Base-by-base conservation (phyloP, 768 basidiomycete species). In the Mycena alexandri region DNA sequence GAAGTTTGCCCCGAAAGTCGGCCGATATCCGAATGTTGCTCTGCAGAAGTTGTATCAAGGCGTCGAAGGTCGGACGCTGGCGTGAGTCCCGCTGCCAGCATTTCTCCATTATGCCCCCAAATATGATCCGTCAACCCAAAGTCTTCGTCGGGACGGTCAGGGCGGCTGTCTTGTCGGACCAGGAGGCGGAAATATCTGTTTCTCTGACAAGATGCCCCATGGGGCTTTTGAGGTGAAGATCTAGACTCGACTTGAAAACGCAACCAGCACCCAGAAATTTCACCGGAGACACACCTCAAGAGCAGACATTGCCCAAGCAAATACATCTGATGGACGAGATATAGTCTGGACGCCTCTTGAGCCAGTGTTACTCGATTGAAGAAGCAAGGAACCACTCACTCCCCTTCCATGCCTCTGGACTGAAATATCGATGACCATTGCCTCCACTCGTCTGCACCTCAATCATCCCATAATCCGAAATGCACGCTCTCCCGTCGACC, bases 321-420 rank as follows among this genome's bases (percentile, higher is more conserved):
- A 77, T 3, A 75, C 75, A 46, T 77, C 76, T 5, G 76, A 75
- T 17, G 75, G 38, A 42, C 64, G 65, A 12, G 74, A 75, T 4
- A 68, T 42, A 12, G 74, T 73, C 75, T 77, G 51, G 1, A 60
- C 33, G 38, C 11, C 38, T 38, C 38, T 38, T n/a, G 6, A 25
- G 16, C 60, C 8, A 68, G 55, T 16, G 11, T 2, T 21, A 11
- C 36, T 19, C 19, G n/a, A 46, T 2, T 25, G n/a, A 46, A 14
- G 42, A 21, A 7, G 11, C 36, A 33, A 34, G 41, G 14, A 68
- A n/a, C 33, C 29, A 33, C 75, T 42, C 57, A 77, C 75, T 17
- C 75, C 76, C n/a, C 68, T 77, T 77, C 76, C 75, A 75, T 6
- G 70, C 70, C 54, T 77, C 76, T 6, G 76, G 76, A 43, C 76